Base-by-base conservation (phyloP, 2,329 filamentous ascomycete species). In the Xylaria sp. region DNA sequence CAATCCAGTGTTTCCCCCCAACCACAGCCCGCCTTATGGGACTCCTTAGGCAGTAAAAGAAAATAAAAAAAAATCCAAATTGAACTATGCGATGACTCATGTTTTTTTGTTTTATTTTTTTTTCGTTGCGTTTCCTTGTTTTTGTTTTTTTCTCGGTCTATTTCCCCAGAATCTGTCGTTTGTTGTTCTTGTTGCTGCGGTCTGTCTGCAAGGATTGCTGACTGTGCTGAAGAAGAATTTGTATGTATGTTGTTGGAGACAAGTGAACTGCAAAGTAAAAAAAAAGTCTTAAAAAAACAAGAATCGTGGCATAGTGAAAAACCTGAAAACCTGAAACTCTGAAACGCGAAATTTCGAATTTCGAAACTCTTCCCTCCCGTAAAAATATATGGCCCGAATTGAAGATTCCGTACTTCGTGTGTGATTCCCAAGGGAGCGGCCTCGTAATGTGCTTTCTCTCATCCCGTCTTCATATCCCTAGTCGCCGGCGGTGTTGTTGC, bases 301-400 rank as follows among this genome's bases (percentile, higher is more conserved):
- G 61, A 69, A 63, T 54, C 32, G 19, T 14, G 19, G 42, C 24
- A 64, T 63, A 61, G 64, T 62, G 67, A 69, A 67, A 67, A 67
- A 71, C 61, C n/a, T 56, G 53, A 70, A 65, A n/a, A 30, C 39
- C 53, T 57, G 42, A 47, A 53, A 59, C 48, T 39, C 27, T 48
- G 45, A 64, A 55, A 47, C 19, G 4, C 50, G 9, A 57, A 64
- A 45, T 14, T 12, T 42, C 39, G 11, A 42, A 42, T 53, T 39
- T 63, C 30, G 53, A 71, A 68, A 63, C 32, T 17, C 53, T 45
- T 14, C n/a, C 17, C 42, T 51, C 60, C 39, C 30, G 53, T 56
- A 55, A 57, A 59, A 60, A 42, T 11, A 61, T 57, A 62, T 56
- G 34, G 42, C 64, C 59, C 34, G 57, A 65, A 63, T 61, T 27